phyloP scores from a whole-genome alignment of 2,329 filamentous ascomycete species.

The Xenosphaeropsis pyriputrescens region DNA sequence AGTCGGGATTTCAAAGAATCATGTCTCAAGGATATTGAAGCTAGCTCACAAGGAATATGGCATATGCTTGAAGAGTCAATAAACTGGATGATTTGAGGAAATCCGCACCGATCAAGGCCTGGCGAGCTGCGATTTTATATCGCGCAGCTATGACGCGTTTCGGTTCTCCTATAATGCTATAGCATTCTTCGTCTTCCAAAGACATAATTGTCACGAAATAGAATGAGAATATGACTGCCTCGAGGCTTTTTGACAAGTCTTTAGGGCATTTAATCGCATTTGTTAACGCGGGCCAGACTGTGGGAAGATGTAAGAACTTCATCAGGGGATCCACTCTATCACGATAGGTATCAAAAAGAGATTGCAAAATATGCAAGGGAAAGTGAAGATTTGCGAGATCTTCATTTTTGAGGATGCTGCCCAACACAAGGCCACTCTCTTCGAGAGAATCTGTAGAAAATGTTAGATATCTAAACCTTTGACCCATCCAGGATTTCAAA shows the following conservation, averaged over 20 bases:
- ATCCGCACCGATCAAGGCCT: constrained; percentile 49
- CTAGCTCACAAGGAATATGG: constrained; percentile 45
- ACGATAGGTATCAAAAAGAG: constrained; percentile 60
- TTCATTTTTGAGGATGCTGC: constrained; percentile 8
- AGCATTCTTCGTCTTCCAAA: constrained; percentile 37
- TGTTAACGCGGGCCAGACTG: constrained; percentile 48
- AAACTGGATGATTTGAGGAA: constrained; percentile 52
- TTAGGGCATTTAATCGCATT: constrained; percentile 42
- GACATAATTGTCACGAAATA: constrained; percentile 31
- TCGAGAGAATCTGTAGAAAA: constrained; percentile 11
- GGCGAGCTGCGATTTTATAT: constrained; percentile 43
- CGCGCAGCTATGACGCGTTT: constrained; percentile 34
- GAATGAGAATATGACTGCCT: constrained; percentile 50
- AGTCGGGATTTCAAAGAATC: not conserved
- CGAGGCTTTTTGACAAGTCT: constrained; percentile 38
- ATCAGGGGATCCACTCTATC: constrained; percentile 62
- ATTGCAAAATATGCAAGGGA: constrained; percentile 46
- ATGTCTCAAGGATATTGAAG: not conserved
- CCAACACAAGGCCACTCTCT: constrained; percentile 18
- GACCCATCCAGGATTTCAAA: no score
- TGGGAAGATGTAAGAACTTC: constrained; percentile 59
- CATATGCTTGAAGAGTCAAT: constrained; percentile 50
- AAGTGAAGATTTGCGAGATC: constrained; percentile 33
- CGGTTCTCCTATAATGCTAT: constrained; percentile 34
- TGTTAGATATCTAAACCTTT: no score